Evolutionary conservation across 1,284 basidiomycete species (phyloP), one percentile per base, ranked within the genome.

Genomic region (Heterobasidion annosum): DNA sequence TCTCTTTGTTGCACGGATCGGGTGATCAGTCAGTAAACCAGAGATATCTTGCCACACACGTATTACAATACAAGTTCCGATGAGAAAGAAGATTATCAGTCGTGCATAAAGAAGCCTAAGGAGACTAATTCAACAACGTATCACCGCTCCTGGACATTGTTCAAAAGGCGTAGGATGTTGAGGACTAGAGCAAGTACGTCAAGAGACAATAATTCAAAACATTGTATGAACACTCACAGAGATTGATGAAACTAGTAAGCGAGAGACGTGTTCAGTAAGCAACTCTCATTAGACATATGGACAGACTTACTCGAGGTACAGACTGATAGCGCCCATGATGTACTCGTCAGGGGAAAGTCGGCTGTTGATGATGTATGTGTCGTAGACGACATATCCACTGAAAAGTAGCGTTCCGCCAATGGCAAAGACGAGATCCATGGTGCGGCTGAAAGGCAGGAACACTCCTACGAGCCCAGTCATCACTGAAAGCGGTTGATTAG

Each of bases 321-420:
- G 81, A 60, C 83, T 88, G 67, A 96, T 85, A 48, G 88, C 78
- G 50, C 85, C 92, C 72, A 93, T 74, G 58, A 94, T 92, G 70
- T 81, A 94, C 66, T 95, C 93, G 60, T 94, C 92, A 0, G 91
- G 89, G 12, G 86, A 89, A 37, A 94, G 72, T 54, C 82, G 79
- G 58, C 80, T 82, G 68, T 87, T 90, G 70, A 96, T 91, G 57
- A 84, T 67, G 68, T 87, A 91, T 1, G 93, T 96, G 66, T 95
- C 92, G 65, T 87, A 94, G 60, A 91, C 81, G 60, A 91, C 76
- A 63, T 91, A 91, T 40, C 83, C 89, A 59, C 85, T 89, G 75
- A 95, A 95, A 56, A 95, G 68, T 47, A 93, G 72, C 61, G 82
- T 84, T 8, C 87, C 92, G n/a, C 81, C 81, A 34, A 80, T 73